Percentiles rank a stretch among this genome's conserved stretches.
Conservation (phyloP, 2,329 filamentous ascomycete species). For the Trichoderma asperellum region DNA sequence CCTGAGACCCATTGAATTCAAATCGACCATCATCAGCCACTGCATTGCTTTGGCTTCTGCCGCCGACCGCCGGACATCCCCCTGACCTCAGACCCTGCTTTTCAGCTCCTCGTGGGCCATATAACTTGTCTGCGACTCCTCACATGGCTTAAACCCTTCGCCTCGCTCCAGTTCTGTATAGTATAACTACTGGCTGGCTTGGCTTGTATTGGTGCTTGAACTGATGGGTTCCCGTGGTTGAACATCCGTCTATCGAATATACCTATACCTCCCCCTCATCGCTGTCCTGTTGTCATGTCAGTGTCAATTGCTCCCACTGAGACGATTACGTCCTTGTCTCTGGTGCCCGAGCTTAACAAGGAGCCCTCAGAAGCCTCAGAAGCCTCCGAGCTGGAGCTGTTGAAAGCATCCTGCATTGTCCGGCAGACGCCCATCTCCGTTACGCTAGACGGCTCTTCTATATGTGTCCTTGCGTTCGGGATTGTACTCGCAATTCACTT, state of each 20-base stretch:
- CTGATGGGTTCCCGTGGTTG: background rate
- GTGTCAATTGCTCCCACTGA: conserved; percentile 37
- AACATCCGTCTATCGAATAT: background rate
- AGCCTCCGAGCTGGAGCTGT: conserved; percentile 14
- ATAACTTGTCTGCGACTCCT: conserved; percentile 13
- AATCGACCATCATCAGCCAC: conserved; percentile 7
- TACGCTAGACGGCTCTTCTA: conserved; percentile 55
- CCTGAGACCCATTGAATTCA: conserved; percentile 4
- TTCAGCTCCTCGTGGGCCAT: background rate
- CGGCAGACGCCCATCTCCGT: conserved; percentile 57
- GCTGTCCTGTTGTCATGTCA: conserved; percentile 34
- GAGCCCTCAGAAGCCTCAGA: conserved; percentile 6
- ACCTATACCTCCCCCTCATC: background rate
- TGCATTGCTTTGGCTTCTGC: background rate
- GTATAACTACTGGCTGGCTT: background rate
- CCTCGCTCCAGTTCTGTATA: conserved; percentile 1
- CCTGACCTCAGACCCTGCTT: conserved; percentile 22
- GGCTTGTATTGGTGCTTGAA: background rate
- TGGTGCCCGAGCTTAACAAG: conserved; percentile 32
- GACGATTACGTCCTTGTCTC: conserved; percentile 33
- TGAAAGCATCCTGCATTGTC: conserved; percentile 35
- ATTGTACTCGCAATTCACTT: conserved; percentile 59
- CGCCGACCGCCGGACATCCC: conserved; percentile 29
- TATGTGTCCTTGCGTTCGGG: conserved; percentile 50
- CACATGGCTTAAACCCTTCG: background rate